Evolutionary conservation across 495 filamentous ascomycete genomes (phyloP).

Genomic region (Thermothielavioides terrestris): DNA sequence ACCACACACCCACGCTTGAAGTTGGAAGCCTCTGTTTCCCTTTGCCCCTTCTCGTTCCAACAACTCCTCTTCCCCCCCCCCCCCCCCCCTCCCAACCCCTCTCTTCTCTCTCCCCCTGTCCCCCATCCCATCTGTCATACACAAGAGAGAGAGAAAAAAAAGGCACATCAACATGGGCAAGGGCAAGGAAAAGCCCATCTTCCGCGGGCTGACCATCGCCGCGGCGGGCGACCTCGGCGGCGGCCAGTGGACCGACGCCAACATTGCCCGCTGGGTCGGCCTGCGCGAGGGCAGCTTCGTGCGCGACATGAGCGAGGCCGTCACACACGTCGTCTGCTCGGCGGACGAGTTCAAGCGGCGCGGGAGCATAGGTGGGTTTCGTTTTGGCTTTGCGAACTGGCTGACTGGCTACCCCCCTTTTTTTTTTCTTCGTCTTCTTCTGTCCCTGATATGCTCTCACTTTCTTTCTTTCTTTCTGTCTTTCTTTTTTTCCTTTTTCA

Average conservation of each 20-base stretch:
- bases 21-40: too few species aligned
- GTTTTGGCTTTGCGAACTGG: too few species aligned
- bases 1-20: too few species aligned
- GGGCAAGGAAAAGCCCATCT: constrained; percentile 18
- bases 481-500: neutral
- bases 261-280: constrained; percentile 26
- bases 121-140: neutral
- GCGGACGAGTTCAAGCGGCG: constrained; percentile 21
- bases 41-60: neutral
- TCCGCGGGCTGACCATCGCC: constrained; percentile 23
- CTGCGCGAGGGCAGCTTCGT: constrained; percentile 22
- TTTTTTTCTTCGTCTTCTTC: too few species aligned
- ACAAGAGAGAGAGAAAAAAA: neutral
- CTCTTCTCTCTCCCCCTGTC: neutral
- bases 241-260: constrained; percentile 22
- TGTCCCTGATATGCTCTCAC: neutral
- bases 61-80: neutral
- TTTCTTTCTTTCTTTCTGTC: neutral
- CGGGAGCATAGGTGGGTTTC: neutral
- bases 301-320: constrained; percentile 6
- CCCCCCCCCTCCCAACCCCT: neutral
- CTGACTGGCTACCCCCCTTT: too few species aligned
- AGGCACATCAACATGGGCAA: neutral
- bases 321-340: constrained; percentile 34
- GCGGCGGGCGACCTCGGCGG: constrained; percentile 22